Evolutionary conservation across 164 flowering plant species (phyloP).

Genomic region (Magnolia changhungtana): DNA sequence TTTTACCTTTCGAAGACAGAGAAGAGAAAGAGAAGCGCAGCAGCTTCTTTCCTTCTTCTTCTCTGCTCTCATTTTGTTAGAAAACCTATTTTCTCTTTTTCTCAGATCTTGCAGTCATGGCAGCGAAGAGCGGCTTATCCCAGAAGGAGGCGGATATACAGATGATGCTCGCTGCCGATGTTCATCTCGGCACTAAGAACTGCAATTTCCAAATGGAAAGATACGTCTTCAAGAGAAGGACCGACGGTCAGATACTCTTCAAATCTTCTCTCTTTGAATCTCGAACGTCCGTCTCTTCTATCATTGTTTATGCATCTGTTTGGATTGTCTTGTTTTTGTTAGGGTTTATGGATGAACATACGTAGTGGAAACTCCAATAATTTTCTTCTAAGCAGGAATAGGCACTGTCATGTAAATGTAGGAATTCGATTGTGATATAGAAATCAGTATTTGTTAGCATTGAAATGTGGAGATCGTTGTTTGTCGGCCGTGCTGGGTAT

Average conservation of each 20-base stretch:
- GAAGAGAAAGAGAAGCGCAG: not conserved
- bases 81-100: not conserved
- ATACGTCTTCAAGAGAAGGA: slow-evolving; percentile 74
- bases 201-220: slow-evolving; percentile 92
- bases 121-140: slow-evolving; percentile 30
- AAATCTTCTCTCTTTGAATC: not conserved
- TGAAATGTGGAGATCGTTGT: not conserved
- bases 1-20: not conserved
- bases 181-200: slow-evolving; percentile 86
- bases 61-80: not conserved
- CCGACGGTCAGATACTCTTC: slow-evolving; percentile 44
- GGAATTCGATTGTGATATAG: not conserved
- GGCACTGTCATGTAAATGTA: not conserved
- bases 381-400: not conserved
- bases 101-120: slow-evolving; percentile 24
- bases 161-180: slow-evolving; percentile 83
- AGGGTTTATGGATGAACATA: not conserved
- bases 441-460: too few species aligned
- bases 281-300: not conserved
- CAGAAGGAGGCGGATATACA: slow-evolving; percentile 73
- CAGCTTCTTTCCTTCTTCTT: not conserved
- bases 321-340: not conserved
- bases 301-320: not conserved
- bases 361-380: not conserved
- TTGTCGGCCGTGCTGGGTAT: too few species aligned